Evolutionary conservation across 2,329 filamentous ascomycete species (phyloP).

Genomic region (Cercospora citrullina): DNA sequence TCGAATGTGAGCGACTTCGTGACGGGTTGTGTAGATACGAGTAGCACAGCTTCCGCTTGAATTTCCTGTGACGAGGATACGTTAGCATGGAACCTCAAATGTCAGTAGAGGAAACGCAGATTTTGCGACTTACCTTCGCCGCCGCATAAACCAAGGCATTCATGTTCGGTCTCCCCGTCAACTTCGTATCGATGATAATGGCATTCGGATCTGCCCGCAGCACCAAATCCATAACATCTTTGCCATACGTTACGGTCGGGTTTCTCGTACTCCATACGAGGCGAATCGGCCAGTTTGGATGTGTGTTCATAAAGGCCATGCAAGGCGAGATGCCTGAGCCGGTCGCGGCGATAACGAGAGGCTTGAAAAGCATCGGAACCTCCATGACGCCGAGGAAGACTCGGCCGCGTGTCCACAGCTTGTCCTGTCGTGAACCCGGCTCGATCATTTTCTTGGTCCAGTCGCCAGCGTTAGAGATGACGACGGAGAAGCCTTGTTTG

Average conservation of each 20-base stretch:
- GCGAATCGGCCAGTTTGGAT: slow-evolving; percentile 52
- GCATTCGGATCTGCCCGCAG: slow-evolving; percentile 61
- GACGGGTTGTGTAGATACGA: slow-evolving; percentile 69
- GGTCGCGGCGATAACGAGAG: slow-evolving; percentile 67
- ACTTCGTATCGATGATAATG: slow-evolving; percentile 67
- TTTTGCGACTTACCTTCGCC: not conserved
- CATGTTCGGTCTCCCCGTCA: slow-evolving; percentile 31
- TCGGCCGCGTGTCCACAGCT: slow-evolving; percentile 67
- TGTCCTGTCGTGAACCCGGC: slow-evolving; percentile 55
- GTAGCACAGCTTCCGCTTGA: slow-evolving; percentile 66
- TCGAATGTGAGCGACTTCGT: slow-evolving; percentile 48
- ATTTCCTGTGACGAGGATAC: slow-evolving; percentile 41
- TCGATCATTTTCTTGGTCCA: slow-evolving; percentile 68
- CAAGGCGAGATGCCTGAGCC: slow-evolving; percentile 73
- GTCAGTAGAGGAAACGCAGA: too few species aligned
- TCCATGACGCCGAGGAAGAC: slow-evolving; percentile 68
- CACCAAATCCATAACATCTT: slow-evolving; percentile 59
- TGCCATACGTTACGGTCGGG: slow-evolving; percentile 64
- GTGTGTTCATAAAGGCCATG: slow-evolving; percentile 59
- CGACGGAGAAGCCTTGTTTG: slow-evolving; percentile 61
- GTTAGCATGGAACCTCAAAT: not conserved
- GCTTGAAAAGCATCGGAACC: slow-evolving; percentile 65
- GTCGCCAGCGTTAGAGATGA: slow-evolving; percentile 73
- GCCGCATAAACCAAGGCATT: not conserved
- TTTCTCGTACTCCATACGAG: slow-evolving; percentile 68